Base-by-base conservation (phyloP, 2,329 filamentous ascomycete genomes). In the Talaromyces sp. region DNA sequence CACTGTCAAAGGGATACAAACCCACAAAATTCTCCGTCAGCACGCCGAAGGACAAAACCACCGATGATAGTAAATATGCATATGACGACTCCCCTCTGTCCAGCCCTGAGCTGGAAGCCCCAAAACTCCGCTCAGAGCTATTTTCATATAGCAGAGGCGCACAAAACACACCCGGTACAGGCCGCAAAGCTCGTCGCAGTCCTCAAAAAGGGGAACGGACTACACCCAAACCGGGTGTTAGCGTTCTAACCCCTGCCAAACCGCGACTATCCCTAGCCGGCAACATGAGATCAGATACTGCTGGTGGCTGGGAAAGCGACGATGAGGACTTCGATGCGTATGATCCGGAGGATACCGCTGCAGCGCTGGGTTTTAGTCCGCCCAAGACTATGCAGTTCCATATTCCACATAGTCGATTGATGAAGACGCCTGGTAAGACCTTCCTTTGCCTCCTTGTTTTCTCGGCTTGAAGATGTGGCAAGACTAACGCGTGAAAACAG, bases 61-160 rank as follows among this genome's bases (percentile, higher is more conserved):
- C 31, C 8, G 66, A 69, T 3, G 66, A 68, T 3, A 66, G 68
- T 5, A 71, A 68, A 63, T 73, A 72, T 61, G 66, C 65, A 14
- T 71, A 70, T 58, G 72, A 75, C 61, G 70, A 79, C 60, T 84
- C 86, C 54, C 84, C 88, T 31, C 83, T 86, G 73, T 91, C 88
- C 44, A 91, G 88, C 14, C 90, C 95, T 0, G 89, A 91, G 64
- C 88, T 90, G 67, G 88, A 89, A 21, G 89, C 90, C 9, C 93
- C 93, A 0, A 89, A 92, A 72, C 81, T 98, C 44, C 88, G 92
- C 65, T 88, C 90, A 55, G 93, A 96, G 66, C 86, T 93, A 7
- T 97, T 97, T 77, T 87, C 88, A 75, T 92, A 92, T 64, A 88
- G 90, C 57, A 92, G 96, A 67, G 86, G 93, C 8, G 97, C 96